Conservation (phyloP, 2,329 filamentous ascomycete genomes). For the Aspergillus sp. region DNA sequence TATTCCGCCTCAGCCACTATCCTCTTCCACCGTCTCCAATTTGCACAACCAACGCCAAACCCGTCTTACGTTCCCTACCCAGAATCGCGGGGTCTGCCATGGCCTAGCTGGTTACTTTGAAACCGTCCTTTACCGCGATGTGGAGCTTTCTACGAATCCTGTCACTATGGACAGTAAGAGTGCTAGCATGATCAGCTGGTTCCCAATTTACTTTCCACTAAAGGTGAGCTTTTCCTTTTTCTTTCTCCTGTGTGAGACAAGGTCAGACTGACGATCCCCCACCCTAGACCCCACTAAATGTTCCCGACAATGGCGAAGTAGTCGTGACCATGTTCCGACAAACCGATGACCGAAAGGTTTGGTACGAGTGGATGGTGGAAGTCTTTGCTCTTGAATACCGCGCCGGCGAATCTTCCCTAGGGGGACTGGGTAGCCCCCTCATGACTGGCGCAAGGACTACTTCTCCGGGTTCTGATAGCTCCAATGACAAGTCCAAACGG, state of each 20-base stretch:
- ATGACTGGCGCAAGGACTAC: constrained; percentile 26
- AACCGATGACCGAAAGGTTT: constrained; percentile 91
- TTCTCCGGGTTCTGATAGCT: constrained; percentile 19
- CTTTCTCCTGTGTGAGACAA: constrained; percentile 1
- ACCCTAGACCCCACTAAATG: constrained; percentile 70
- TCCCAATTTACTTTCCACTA: constrained; percentile 95
- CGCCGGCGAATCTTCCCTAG: constrained; percentile 8
- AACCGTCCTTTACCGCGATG: constrained; percentile 78
- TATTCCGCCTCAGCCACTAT: constrained; percentile 27
- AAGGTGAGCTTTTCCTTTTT: constrained; percentile 57
- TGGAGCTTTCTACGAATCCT: constrained; percentile 89
- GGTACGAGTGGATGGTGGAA: constrained; percentile 98
- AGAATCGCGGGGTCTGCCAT: constrained; percentile 77
- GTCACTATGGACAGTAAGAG: constrained; percentile 89
- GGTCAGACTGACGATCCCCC: neutral
- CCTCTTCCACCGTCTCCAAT: constrained; percentile 61
- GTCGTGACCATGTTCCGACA: constrained; percentile 94
- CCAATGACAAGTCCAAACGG: constrained; percentile 11
- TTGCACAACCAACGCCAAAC: constrained; percentile 85
- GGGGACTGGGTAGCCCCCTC: constrained; percentile 16
- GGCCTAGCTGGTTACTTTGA: constrained; percentile 95
- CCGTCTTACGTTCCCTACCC: constrained; percentile 71
- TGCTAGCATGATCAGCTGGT: constrained; percentile 98
- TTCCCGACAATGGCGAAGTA: constrained; percentile 78
- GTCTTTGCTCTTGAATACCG: constrained; percentile 53